These are phyloP conservation scores for Rhizophora apiculata DNA, from an alignment of 345 rosid species.

Conservation along the genomic window DNA sequence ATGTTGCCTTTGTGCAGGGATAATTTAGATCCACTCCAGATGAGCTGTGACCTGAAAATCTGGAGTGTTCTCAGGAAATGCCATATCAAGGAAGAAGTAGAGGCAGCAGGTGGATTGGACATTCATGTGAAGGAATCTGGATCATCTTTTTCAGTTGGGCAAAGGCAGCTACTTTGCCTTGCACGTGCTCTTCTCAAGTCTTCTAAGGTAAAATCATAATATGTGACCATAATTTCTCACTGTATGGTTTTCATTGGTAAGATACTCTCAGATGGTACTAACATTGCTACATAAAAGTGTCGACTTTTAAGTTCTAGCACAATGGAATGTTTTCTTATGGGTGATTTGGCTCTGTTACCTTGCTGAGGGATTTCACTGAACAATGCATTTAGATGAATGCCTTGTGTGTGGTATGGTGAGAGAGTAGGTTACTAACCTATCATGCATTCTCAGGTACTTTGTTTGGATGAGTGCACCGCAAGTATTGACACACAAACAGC, in stretches of 20 bases:
- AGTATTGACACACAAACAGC: conserved; percentile 73
- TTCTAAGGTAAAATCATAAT: conserved; percentile 49
- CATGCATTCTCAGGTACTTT: conserved; percentile 52
- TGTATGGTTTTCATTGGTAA: neutral
- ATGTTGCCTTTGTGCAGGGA: conserved; percentile 41
- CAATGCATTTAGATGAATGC: neutral
- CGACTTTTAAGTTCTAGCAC: no score
- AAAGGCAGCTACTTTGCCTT: conserved; percentile 90
- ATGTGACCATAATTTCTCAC: neutral
- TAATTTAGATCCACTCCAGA: conserved; percentile 70
- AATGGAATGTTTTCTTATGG: no score
- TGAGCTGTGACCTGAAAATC: conserved; percentile 50
- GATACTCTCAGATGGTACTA: no score
- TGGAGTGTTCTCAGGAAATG: conserved; percentile 75
- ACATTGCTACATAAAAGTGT: no score
- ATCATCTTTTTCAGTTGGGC: conserved; percentile 74
- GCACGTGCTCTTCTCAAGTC: conserved; percentile 88
- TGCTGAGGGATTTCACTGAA: no score
- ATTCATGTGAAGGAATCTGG: conserved; percentile 61
- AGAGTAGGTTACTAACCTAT: conserved; percentile 2
- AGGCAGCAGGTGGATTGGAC: conserved; percentile 72
- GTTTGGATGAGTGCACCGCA: conserved; percentile 95
- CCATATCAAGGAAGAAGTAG: conserved; percentile 76
- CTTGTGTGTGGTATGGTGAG: neutral
- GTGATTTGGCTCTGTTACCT: no score